These are phyloP conservation scores for Botrytis galanthina DNA, from an alignment of 2,329 filamentous ascomycete genomes.

Conservation along the genomic window DNA sequence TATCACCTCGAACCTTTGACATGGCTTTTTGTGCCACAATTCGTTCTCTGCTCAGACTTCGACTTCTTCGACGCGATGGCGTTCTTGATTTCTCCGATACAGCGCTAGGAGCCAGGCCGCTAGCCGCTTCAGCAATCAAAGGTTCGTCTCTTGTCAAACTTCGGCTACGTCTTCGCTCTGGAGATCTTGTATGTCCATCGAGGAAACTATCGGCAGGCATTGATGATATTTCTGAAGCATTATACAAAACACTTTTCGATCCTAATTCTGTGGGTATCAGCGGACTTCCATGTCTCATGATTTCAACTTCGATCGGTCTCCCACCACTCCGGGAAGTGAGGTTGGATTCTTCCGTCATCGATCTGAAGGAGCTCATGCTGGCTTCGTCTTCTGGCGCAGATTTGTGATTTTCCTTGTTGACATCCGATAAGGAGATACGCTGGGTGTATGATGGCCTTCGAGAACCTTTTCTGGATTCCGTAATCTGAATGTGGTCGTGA, in stretches of 20 bases:
- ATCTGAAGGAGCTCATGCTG: constrained; percentile 72
- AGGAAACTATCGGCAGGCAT: constrained; percentile 73
- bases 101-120: constrained; percentile 41
- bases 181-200: constrained; percentile 45
- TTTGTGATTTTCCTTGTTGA: constrained; percentile 44
- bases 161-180: constrained; percentile 37
- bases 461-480: constrained; percentile 66
- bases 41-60: constrained; percentile 64
- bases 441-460: constrained; percentile 69
- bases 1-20: constrained; percentile 59
- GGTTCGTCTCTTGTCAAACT: constrained; percentile 36
- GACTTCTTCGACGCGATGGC: constrained; percentile 55
- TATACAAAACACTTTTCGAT: constrained; percentile 61
- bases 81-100: constrained; percentile 54
- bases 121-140: constrained; percentile 39
- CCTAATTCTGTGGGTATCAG: constrained; percentile 59
- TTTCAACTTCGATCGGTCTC: constrained; percentile 84
- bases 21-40: constrained; percentile 64
- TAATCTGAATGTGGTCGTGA: constrained; percentile 82
- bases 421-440: constrained; percentile 61
- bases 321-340: constrained; percentile 59
- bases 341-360: constrained; percentile 76
- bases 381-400: constrained; percentile 57
- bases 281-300: constrained; percentile 67
- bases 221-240: constrained; percentile 81